phyloP scores from a whole-genome alignment of 2,329 filamentous ascomycete species.

The Ploettnerulaceae sp. region DNA sequence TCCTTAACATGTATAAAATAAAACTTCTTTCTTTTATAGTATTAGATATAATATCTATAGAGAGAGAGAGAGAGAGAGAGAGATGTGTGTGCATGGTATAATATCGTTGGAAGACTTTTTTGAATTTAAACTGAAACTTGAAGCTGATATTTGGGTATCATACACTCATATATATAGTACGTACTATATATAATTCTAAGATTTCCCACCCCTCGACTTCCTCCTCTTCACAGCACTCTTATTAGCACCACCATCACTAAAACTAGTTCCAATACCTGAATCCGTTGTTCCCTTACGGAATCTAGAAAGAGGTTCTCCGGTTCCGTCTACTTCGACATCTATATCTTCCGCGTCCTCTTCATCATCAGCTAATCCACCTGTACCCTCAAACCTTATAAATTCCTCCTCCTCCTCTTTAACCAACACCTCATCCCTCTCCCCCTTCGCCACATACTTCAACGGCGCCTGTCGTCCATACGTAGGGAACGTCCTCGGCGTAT shows the following conservation, averaged over 20 bases:
- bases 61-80: no score
- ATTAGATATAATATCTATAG: no score
- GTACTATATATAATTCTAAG: neutral
- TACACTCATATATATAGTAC: no score
- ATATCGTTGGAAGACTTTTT: no score
- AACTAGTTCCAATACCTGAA: conserved; percentile 52
- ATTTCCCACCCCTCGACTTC: conserved; percentile 21
- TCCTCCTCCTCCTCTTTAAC: conserved; percentile 27
- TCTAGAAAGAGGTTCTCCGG: no score
- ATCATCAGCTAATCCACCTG: conserved; percentile 40
- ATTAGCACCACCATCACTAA: conserved; percentile 38
- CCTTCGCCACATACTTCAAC: conserved; percentile 37
- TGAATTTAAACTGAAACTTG: no score
- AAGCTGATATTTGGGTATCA: no score
- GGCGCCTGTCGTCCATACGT: conserved; percentile 40
- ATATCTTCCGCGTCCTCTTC: conserved; percentile 41
- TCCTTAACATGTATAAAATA: no score
- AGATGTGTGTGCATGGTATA: no score
- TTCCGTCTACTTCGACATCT: conserved; percentile 39
- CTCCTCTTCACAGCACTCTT: conserved; percentile 25
- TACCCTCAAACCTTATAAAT: conserved; percentile 22
- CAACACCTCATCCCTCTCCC: conserved; percentile 20
- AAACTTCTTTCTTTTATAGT: no score
- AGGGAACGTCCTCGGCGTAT: conserved; percentile 42
- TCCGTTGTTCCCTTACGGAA: conserved; percentile 36